Percentiles rank a stretch among this genome's conserved stretches.
phyloP scores from a whole-genome alignment of 345 rosid genomes.

The Hibiscus syriacus region DNA sequence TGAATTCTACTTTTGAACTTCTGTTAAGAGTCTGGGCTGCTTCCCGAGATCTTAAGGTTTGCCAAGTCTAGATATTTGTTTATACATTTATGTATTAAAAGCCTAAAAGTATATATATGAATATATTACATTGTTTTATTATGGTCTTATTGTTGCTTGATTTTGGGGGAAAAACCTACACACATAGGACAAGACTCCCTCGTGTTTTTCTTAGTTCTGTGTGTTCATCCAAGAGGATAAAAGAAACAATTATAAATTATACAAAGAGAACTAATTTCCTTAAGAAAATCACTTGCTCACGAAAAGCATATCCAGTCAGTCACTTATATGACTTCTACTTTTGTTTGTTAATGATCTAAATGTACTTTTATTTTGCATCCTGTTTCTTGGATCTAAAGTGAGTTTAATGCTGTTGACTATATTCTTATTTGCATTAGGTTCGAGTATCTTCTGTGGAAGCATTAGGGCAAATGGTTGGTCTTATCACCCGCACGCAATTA shows the following conservation, averaged over 20 bases:
- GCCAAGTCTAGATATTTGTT: background rate
- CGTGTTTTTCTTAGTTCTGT: background rate
- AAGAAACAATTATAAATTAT: background rate
- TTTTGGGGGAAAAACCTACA: background rate
- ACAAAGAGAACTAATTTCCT: background rate
- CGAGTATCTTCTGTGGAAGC: constrained; percentile 89
- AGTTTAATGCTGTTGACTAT: background rate
- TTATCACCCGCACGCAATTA: constrained; percentile 68
- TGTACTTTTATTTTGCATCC: background rate
- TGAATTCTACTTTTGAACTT: constrained; percentile 94
- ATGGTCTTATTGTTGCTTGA: constrained; percentile 2
- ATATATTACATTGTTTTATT: background rate
- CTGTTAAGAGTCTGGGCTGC: constrained; percentile 85
- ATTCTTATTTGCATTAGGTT: constrained; percentile 48
- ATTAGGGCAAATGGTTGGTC: constrained; percentile 95
- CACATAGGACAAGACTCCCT: background rate
- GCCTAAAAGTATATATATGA: background rate
- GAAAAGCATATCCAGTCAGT: background rate
- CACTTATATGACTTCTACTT: background rate
- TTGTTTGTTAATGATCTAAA: constrained; percentile 2
- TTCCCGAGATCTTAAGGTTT: constrained; percentile 88
- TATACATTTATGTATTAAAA: background rate
- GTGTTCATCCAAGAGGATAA: background rate
- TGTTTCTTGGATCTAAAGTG: background rate
- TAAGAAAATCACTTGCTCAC: background rate